Evolutionary conservation across 306 rosid genomes (phyloP).

Genomic region (Cicer arietinum): DNA sequence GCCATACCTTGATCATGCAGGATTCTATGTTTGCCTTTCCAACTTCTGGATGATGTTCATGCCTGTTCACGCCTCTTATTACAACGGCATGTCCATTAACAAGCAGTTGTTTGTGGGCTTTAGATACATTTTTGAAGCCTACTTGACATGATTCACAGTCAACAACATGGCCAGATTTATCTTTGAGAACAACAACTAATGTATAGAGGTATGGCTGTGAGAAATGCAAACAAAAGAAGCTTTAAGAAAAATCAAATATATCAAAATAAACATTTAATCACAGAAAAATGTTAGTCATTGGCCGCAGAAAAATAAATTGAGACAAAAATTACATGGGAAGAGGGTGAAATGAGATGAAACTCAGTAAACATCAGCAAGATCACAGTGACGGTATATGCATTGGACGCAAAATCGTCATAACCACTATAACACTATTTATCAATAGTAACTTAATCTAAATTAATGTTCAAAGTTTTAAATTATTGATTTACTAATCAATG

Average conservation of each 20-base stretch:
- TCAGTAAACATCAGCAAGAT: conserved; percentile 1
- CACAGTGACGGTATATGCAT: not conserved
- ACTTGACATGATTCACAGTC: conserved; percentile 90
- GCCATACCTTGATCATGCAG: conserved; percentile 86
- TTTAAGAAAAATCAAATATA: conserved; percentile 22
- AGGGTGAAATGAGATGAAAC: conserved; percentile 37
- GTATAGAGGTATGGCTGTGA: conserved; percentile 85
- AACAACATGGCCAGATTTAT: conserved; percentile 65
- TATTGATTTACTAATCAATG: conserved; percentile 17
- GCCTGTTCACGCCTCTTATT: conserved; percentile 95
- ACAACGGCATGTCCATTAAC: conserved; percentile 85
- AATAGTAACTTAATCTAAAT: conserved; percentile 26
- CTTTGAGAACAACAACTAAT: conserved; percentile 78
- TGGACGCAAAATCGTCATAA: not conserved
- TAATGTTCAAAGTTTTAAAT: conserved; percentile 6
- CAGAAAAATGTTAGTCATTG: not conserved
- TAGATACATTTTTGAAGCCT: conserved; percentile 76
- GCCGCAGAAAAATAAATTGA: conserved; percentile 19
- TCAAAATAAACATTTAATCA: conserved; percentile 18
- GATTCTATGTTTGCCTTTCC: conserved; percentile 95
- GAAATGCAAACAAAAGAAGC: conserved; percentile 41
- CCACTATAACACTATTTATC: conserved; percentile 1
- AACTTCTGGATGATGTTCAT: conserved; percentile 92
- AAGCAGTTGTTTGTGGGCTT: conserved; percentile 87
- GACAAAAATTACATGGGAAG: conserved; percentile 14